Conservation (phyloP, 352 stramenopile genomes). For the Phytophthora tentaculata region DNA sequence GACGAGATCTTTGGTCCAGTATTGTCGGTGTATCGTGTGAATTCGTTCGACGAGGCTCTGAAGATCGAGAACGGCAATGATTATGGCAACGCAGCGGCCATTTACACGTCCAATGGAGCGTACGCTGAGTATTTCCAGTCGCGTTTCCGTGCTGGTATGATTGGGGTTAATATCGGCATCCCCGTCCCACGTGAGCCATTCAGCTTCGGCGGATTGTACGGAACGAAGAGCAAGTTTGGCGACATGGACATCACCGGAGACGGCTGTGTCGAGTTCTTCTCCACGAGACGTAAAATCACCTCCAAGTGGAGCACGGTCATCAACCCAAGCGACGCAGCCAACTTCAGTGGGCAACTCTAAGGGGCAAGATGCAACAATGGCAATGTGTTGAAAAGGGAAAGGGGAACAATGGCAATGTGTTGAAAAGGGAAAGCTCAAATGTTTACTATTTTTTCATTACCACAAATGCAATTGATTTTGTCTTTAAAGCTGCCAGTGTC, state of each 20-base stretch:
- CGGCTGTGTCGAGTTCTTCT: constrained; percentile 98
- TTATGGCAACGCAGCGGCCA: constrained; percentile 97
- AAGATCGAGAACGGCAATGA: constrained; percentile 96
- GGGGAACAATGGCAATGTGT: too few species aligned
- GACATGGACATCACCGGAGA: constrained; percentile 99
- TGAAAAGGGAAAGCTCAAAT: too few species aligned
- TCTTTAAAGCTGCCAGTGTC: too few species aligned
- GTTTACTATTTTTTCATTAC: neutral
- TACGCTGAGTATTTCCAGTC: constrained; percentile 95
- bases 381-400: too few species aligned
- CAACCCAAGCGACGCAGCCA: constrained; percentile 59
- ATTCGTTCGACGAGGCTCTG: constrained; percentile 94
- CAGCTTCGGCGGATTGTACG: constrained; percentile 97
- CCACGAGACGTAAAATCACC: constrained; percentile 97
- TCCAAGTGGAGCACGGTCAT: constrained; percentile 90
- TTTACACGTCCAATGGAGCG: constrained; percentile 96
- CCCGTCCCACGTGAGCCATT: constrained; percentile 96
- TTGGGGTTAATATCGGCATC: constrained; percentile 97
- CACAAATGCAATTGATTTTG: neutral
- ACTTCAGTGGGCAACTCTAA: constrained; percentile 79
- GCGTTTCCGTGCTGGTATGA: constrained; percentile 93
- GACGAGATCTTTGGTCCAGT: constrained; percentile 99
- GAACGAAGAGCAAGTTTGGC: constrained; percentile 97
- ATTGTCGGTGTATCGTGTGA: constrained; percentile 89
- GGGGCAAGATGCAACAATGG: neutral